phyloP scores from a whole-genome alignment of 352 stramenopile species.

The Phytophthora cryptogea region DNA sequence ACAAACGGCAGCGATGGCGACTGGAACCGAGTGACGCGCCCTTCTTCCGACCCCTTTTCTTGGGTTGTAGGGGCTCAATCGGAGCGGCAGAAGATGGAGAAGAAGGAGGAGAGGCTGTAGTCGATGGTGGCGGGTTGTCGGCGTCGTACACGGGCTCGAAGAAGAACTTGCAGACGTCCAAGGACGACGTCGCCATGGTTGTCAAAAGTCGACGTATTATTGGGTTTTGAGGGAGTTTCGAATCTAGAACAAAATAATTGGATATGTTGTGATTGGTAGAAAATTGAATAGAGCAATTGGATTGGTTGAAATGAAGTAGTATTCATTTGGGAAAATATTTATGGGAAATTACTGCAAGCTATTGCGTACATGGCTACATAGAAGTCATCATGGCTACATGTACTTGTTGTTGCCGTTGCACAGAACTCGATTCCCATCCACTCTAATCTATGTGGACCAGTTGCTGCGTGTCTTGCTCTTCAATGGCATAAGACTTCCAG shows the following conservation, averaged over 20 bases:
- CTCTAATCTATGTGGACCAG: neutral
- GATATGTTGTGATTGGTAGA: neutral
- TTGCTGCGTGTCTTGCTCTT: neutral
- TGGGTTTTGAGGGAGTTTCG: neutral
- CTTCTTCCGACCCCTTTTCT: conserved; percentile 33
- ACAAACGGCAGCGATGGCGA: conserved; percentile 41
- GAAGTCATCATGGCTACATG: too few relatives aligned
- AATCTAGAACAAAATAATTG: conserved; percentile 1
- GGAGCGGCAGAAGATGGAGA: conserved; percentile 3
- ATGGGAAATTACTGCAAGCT: too few relatives aligned
- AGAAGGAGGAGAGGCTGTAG: neutral
- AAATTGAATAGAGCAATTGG: neutral
- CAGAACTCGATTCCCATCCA: conserved; percentile 3
- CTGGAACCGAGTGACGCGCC: conserved; percentile 17
- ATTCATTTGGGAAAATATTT: too few relatives aligned
- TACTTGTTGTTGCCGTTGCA: conserved; percentile 14
- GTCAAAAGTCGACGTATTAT: neutral
- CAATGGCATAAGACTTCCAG: conserved; percentile 11
- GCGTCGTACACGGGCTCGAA: conserved; percentile 37
- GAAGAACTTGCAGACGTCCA: conserved; percentile 43
- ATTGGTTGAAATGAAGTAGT: neutral
- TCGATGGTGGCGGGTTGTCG: neutral
- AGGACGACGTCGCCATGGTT: neutral
- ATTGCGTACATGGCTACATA: too few relatives aligned
- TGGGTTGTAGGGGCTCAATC: neutral